These are phyloP conservation scores for Epichloe brachyelytri DNA, from an alignment of 2,329 filamentous ascomycete genomes.

Conservation along the genomic window DNA sequence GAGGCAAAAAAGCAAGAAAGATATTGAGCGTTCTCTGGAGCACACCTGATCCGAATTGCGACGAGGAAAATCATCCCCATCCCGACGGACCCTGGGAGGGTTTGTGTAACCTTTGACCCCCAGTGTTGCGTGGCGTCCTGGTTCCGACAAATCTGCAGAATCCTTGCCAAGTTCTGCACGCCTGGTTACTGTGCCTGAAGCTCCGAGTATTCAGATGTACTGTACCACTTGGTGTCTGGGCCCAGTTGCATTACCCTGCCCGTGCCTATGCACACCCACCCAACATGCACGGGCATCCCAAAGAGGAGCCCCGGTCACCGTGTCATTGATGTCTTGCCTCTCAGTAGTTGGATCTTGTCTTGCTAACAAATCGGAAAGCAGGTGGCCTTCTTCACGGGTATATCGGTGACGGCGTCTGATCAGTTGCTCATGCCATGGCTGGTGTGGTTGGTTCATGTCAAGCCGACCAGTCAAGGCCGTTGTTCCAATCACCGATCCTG, in stretches of 20 bases:
- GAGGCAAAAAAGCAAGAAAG: neutral
- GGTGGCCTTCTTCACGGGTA: slow-evolving; percentile 2
- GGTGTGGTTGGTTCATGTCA: slow-evolving; percentile 3
- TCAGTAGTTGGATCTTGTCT: neutral
- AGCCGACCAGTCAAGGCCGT: slow-evolving; percentile 4
- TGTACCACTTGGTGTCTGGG: slow-evolving; percentile 9
- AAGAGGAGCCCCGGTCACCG: slow-evolving; percentile 6
- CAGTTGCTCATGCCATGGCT: slow-evolving; percentile 2
- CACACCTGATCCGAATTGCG: neutral
- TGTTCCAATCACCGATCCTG: neutral
- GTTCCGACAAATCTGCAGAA: slow-evolving; percentile 12
- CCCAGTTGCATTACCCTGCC: slow-evolving; percentile 7
- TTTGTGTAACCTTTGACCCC: slow-evolving; percentile 11
- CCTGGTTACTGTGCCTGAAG: slow-evolving; percentile 10
- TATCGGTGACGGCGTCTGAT: slow-evolving; percentile 7
- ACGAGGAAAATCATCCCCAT: neutral
- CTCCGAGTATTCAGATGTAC: slow-evolving; percentile 12
- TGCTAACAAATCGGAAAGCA: slow-evolving; percentile 8
- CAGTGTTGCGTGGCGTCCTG: slow-evolving; percentile 13
- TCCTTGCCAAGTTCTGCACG: slow-evolving; percentile 9
- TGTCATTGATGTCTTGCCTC: slow-evolving; percentile 10
- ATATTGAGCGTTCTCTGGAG: neutral
- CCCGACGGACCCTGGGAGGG: neutral
- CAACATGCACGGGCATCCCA: slow-evolving; percentile 9
- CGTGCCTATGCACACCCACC: slow-evolving; percentile 9